Evolutionary conservation across 1,139 yeast genomes (phyloP), one percentile per base, ranked within the genome.

Genomic region (Arxiozyma telluris): DNA sequence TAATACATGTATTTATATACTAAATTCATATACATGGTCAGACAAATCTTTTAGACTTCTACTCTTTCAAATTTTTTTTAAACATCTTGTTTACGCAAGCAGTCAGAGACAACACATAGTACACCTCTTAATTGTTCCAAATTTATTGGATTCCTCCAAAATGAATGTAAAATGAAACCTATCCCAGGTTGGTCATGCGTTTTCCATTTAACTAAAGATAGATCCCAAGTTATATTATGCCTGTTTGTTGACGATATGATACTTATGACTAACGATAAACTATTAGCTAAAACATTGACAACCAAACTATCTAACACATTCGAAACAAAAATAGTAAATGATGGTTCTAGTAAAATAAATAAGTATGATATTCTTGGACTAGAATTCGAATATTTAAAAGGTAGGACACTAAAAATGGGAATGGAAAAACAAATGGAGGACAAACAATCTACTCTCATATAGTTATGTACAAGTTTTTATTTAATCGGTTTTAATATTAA

Each of bases 131-230:
- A n/a, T n/a, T n/a, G n/a, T n/a, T n/a, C n/a, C n/a, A 50, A 25
- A 5, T 53, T 56, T 25, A 48, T 38, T n/a, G 23, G 23, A 27
- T 53, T 39, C 38, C 22, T 53, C 17, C 22, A 42, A 17, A 18
- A 25, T 6, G 23, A 51, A n/a, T 51, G 52, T 21, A 39, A 34
- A 1, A 39, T 54, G 18, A 15, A 23, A 8, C 56, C 53, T 46
- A 49, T 52, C 22, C 8, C 18, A 2, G 53, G 50, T 11, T 53
- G 58, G 57, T 44, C 52, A 34, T 56, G 54, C 23, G 54, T 56
- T 2, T 53, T 55, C 8, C 30, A 47, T 25, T 25, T 8, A 25
- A 25, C 30, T 25, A 25, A 6, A 25, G 30, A 8, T 6, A 41
- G 9, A 4, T 20, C 9, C 4, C 44, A 41, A 20, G 15, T 41